Conservation (phyloP, 2,329 filamentous ascomycete genomes). For the Ascosphaera apis region DNA sequence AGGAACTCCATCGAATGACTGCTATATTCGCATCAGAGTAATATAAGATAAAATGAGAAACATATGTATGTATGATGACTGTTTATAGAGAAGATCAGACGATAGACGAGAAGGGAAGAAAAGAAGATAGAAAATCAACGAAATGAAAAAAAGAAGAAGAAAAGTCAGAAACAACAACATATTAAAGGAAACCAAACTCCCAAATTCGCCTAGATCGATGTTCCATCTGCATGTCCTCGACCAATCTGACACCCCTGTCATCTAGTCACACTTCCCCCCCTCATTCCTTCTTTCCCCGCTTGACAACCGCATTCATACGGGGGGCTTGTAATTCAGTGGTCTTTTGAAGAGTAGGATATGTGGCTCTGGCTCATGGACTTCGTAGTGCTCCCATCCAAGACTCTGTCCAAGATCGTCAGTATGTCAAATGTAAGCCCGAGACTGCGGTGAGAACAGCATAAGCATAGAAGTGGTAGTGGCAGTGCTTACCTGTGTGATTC, state of each 20-base stretch:
- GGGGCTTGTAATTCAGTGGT: slow-evolving; percentile 1
- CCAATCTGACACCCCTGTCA: not conserved
- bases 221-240: not conserved
- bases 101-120: slow-evolving; percentile 10
- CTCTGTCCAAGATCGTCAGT: slow-evolving; percentile 46
- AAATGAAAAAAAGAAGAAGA: slow-evolving; percentile 4
- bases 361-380: slow-evolving; percentile 95
- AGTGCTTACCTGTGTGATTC: slow-evolving; percentile 66
- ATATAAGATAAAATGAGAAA: no score
- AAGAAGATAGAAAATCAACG: slow-evolving; percentile 8
- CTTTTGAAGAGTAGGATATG: slow-evolving; percentile 95
- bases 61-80: no score
- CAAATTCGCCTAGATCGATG: not conserved
- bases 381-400: slow-evolving; percentile 97
- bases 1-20: no score
- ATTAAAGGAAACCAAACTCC: not conserved
- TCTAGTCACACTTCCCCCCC: not conserved
- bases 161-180: slow-evolving; percentile 1
- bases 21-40: no score
- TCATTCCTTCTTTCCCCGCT: not conserved
- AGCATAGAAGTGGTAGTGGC: not conserved
- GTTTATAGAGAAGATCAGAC: no score
- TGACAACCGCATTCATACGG: slow-evolving; percentile 26
- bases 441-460: not conserved
- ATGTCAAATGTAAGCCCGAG: not conserved